phyloP scores from a whole-genome alignment of 208 protist genomes.

The Acanthamoeba royreba region DNA sequence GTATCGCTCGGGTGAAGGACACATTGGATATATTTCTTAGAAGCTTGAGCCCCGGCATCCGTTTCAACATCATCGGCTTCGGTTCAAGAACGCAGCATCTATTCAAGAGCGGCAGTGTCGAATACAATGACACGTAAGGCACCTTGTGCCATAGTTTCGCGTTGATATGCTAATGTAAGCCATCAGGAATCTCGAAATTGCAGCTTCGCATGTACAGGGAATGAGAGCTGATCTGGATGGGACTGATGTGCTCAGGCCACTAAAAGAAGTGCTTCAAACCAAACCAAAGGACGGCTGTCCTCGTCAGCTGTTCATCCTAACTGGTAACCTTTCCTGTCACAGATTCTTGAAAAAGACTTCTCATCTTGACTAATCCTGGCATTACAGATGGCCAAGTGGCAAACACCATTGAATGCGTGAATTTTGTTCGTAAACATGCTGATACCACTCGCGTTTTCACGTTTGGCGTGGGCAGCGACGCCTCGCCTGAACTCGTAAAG shows the following conservation, averaged over 20 bases:
- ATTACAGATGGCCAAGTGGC: slow-evolving; percentile 14
- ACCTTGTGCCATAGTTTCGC: not conserved
- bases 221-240: not conserved
- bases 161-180: not conserved
- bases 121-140: slow-evolving; percentile 2
- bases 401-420: slow-evolving; percentile 26
- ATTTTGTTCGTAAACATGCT: slow-evolving; percentile 48
- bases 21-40: slow-evolving; percentile 43
- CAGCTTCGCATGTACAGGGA: not conserved
- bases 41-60: not conserved
- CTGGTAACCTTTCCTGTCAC: not conserved
- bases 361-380: not conserved
- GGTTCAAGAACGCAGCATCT: not conserved
- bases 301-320: slow-evolving; percentile 32
- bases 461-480: slow-evolving; percentile 43
- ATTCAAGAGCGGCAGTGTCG: not conserved
- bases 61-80: slow-evolving; percentile 50
- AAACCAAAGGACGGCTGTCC: not conserved
- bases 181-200: not conserved
- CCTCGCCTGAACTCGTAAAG: not conserved
- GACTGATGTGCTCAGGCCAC: not conserved
- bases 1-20: not conserved
- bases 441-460: slow-evolving; percentile 51
- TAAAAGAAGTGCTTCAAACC: not conserved
- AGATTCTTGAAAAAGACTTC: not conserved